Evolutionary conservation across 73 alveolate genomes (phyloP), one percentile per base, ranked within the genome.

Genomic region (Paramecium biaurelia): DNA sequence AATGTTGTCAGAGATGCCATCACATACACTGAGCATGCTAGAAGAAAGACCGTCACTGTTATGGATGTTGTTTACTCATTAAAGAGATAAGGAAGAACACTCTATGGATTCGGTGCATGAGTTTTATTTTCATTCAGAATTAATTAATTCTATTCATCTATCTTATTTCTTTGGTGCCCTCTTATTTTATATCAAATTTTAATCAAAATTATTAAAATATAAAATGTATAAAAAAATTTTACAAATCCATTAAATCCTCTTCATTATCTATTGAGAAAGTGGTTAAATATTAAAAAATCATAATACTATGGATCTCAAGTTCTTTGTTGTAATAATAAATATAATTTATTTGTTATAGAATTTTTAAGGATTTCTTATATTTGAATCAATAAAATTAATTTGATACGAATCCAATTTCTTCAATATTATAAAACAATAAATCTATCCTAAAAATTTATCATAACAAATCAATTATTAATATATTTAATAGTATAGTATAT

Each of bases 21-120:
- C 85, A 94, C 95, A 70, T 96, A 96, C 70, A 88, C 97, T 86
- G 98, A 96, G 87, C 97, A 94, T 70, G 98, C 97, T 43, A 96
- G 95, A 93, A 96, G 98, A 94, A 96, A 95, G 92, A 96, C 98
- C 57, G 97, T 96, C 93, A 89, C 95, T 58, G 96, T 97, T 74
- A 93, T 96, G 95, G 98, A 96, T 95, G 98, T 96, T 59, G 96
- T 96, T 74, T 96, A 96, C 93, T 96, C 97, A 20, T 92, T 94
- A 37, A 94, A 94, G 95, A 92, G 97, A 93, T 93, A 94, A 94
- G 97, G 97, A 67, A 94, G 97, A 94, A 82, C 97, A 76, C 97
- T 94, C 85, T 94, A 94, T 92, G 97, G 97, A 76, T 94, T 94
- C 92, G 95, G 95, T 45, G 95, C 93, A 38, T 92, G 93, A 92